Evolutionary conservation across 202 grass and related monocot species (phyloP).

Genomic region (Setaria italica): DNA sequence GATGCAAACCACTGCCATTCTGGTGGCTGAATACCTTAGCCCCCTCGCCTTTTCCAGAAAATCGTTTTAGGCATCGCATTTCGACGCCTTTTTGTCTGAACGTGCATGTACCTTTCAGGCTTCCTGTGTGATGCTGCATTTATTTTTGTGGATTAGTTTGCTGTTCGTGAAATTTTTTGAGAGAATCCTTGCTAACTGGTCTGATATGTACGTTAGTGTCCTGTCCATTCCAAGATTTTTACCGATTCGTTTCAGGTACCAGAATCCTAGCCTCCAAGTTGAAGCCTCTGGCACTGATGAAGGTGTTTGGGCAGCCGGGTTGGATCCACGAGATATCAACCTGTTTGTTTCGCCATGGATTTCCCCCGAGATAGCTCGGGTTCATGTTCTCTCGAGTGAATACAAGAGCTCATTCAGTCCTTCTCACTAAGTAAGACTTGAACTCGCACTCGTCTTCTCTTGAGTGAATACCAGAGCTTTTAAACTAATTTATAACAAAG

Average conservation of each 20-base stretch:
- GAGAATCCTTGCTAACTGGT: neutral
- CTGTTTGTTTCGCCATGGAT: too few relatives aligned
- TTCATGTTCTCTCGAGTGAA: too few relatives aligned
- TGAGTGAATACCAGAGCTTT: neutral
- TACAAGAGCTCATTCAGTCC: too few relatives aligned
- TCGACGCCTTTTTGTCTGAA: slow-evolving; percentile 17
- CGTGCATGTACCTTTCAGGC: slow-evolving; percentile 37
- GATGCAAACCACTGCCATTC: slow-evolving; percentile 10
- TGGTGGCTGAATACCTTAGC: neutral
- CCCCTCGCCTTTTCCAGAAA: neutral
- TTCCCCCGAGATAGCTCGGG: too few relatives aligned
- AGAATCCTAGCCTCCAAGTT: neutral
- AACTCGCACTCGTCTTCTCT: too few relatives aligned
- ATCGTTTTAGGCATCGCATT: slow-evolving; percentile 20
- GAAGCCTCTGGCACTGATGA: neutral
- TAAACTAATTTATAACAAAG: too few relatives aligned
- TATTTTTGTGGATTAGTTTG: neutral
- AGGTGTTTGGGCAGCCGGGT: too few relatives aligned
- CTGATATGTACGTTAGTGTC: neutral
- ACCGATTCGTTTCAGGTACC: neutral
- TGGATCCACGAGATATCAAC: too few relatives aligned
- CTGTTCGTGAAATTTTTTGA: neutral
- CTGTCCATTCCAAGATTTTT: slow-evolving; percentile 31
- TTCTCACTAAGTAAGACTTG: too few relatives aligned
- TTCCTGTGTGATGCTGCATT: slow-evolving; percentile 4